Percentiles rank a stretch among this genome's conserved stretches.
Evolutionary conservation across 2,329 filamentous ascomycete genomes (phyloP).

Genomic region (Epicoccum sorghinum): DNA sequence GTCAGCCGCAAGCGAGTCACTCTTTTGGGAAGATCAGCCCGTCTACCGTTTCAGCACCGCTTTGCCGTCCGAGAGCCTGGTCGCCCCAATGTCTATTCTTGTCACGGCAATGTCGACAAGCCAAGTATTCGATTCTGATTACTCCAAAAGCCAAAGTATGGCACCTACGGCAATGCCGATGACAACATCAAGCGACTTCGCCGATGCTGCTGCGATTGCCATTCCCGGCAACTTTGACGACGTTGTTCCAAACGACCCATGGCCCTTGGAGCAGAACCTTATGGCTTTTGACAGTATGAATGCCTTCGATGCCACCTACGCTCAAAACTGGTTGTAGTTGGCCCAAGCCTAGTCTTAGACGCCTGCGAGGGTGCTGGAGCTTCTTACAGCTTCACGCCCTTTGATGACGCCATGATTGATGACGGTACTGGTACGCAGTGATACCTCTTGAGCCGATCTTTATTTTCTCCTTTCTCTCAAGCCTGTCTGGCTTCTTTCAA

Average conservation of each 20-base stretch:
- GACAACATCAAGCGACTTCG: constrained; percentile 29
- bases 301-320: constrained; percentile 33
- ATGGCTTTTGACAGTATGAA: constrained; percentile 32
- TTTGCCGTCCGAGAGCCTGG: constrained; percentile 28
- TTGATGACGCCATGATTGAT: constrained; percentile 46
- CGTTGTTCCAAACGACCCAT: constrained; percentile 36
- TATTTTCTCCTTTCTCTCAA: constrained; percentile 26
- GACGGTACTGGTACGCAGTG: constrained; percentile 43
- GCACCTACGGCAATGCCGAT: constrained; percentile 32
- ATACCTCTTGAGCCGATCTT: constrained; percentile 29
- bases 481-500: constrained; percentile 28
- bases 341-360: constrained; percentile 42
- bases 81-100: constrained; percentile 34
- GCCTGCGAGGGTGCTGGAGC: constrained; percentile 25
- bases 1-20: constrained; percentile 39
- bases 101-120: constrained; percentile 28
- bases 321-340: constrained; percentile 38
- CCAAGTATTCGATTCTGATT: constrained; percentile 39
- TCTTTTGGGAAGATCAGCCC: constrained; percentile 48
- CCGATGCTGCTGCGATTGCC: constrained; percentile 38
- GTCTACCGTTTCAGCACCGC: constrained; percentile 40
- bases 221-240: constrained; percentile 43
- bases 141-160: constrained; percentile 33
- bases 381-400: constrained; percentile 20
- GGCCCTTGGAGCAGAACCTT: constrained; percentile 39